Percentiles rank a stretch among this genome's conserved stretches.
These are phyloP conservation scores for Takashimella koratensis DNA, from an alignment of 1,284 basidiomycete genomes.

Conservation along the genomic window DNA sequence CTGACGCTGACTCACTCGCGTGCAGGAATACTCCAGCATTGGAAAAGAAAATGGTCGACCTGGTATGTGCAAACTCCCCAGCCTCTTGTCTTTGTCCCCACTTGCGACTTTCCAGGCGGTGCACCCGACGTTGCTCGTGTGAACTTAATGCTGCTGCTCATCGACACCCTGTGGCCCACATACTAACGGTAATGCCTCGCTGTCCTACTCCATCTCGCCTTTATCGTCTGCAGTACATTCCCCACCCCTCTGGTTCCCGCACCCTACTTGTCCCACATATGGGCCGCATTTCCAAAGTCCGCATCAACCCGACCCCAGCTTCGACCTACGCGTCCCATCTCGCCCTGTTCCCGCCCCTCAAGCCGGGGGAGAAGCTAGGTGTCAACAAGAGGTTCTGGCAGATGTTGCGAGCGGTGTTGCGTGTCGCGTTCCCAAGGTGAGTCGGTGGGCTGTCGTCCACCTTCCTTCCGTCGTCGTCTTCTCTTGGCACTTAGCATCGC, in stretches of 20 bases:
- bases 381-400: slow-evolving; percentile 75
- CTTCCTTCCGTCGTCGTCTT: too few relatives aligned
- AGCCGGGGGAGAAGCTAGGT: slow-evolving; percentile 57
- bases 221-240: slow-evolving; percentile 36
- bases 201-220: background rate
- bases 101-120: too few relatives aligned
- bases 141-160: too few relatives aligned
- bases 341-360: slow-evolving; percentile 31
- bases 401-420: slow-evolving; percentile 72
- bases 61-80: slow-evolving; percentile 26
- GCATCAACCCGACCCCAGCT: slow-evolving; percentile 45
- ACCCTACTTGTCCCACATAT: slow-evolving; percentile 65
- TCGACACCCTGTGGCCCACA: too few relatives aligned
- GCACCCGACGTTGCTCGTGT: too few relatives aligned
- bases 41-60: slow-evolving; percentile 49
- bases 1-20: too few relatives aligned
- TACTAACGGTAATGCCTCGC: too few relatives aligned
- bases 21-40: slow-evolving; percentile 45
- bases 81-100: too few relatives aligned
- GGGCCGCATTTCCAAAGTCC: slow-evolving; percentile 60
- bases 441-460: background rate
- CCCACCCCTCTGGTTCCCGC: slow-evolving; percentile 54
- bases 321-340: slow-evolving; percentile 32
- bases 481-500: too few relatives aligned
- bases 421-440: slow-evolving; percentile 65